Percentiles rank a stretch among this genome's conserved stretches.
Evolutionary conservation across 768 basidiomycete species (phyloP).

Genomic region (Amanita phalloides): DNA sequence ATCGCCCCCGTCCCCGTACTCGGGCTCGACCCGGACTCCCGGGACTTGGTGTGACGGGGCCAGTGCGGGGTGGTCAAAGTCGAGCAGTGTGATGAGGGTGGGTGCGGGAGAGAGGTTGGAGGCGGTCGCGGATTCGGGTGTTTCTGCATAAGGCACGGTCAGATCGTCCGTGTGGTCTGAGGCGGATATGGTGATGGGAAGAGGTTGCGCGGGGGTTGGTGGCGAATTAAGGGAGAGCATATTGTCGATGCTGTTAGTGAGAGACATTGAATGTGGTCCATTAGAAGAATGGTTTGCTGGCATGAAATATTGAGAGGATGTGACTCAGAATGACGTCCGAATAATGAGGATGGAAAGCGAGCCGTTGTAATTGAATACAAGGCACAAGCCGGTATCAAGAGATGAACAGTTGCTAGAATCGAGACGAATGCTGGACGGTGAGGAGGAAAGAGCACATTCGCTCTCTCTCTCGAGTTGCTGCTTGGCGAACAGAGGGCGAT

Average conservation of each 20-base stretch:
- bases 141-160: neutral
- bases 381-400: neutral
- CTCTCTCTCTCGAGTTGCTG: neutral
- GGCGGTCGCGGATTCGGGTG: neutral
- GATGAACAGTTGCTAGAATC: neutral
- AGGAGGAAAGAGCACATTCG: slow-evolving; percentile 1
- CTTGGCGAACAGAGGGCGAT: neutral
- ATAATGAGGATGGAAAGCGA: neutral
- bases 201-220: neutral
- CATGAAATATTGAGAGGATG: slow-evolving; percentile 2
- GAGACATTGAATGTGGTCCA: neutral
- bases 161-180: neutral
- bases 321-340: neutral
- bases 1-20: neutral
- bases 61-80: neutral
- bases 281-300: slow-evolving; percentile 2
- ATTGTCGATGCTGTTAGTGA: neutral
- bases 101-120: slow-evolving; percentile 3
- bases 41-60: neutral
- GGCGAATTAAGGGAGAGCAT: neutral
- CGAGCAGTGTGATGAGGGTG: neutral
- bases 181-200: neutral
- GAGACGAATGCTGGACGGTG: neutral
- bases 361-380: slow-evolving; percentile 7
- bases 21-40: neutral